Evolutionary conservation across 2,329 filamentous ascomycete species (phyloP).

Genomic region (Alternaria gaisen): DNA sequence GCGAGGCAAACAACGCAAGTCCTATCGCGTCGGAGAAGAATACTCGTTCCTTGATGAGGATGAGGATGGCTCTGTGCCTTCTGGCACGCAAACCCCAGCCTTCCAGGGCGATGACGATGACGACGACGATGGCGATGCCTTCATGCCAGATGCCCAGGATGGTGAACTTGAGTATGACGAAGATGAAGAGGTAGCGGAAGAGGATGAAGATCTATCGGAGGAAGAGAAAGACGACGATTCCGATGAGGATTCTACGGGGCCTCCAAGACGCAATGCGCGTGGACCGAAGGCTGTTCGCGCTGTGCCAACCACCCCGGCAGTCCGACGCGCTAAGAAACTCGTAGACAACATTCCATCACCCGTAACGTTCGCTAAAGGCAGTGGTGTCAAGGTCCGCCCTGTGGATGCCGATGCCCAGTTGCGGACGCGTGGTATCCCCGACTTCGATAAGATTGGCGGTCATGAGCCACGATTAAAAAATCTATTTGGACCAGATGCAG

Average conservation of each 20-base stretch:
- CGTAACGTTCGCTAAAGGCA: constrained; percentile 24
- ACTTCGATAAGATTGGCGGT: constrained; percentile 43
- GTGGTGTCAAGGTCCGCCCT: constrained; percentile 23
- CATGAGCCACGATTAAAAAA: constrained; percentile 56
- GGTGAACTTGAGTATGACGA: constrained; percentile 48
- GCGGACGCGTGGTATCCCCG: constrained; percentile 40
- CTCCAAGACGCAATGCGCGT: constrained; percentile 11
- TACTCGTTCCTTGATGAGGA: constrained; percentile 36
- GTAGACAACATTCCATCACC: constrained; percentile 17
- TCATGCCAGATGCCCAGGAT: constrained; percentile 36
- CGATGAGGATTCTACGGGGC: constrained; percentile 21
- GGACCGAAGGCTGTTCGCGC: constrained; percentile 17
- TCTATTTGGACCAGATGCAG: constrained; percentile 60
- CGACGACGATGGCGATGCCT: constrained; percentile 35
- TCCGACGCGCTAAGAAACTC: constrained; percentile 12
- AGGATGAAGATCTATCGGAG: constrained; percentile 20
- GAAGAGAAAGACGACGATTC: constrained; percentile 28
- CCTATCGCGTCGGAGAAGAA: constrained; percentile 34
- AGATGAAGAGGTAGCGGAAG: constrained; percentile 36
- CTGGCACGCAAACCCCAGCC: constrained; percentile 18
- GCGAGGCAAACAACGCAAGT: constrained; percentile 28
- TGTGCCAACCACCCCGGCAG: constrained; percentile 3
- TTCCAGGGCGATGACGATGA: constrained; percentile 20
- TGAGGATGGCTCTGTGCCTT: constrained; percentile 21
- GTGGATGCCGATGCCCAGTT: constrained; percentile 23